Conservation (phyloP, 805 yeast genomes). For the Kuraishia floccosa region DNA sequence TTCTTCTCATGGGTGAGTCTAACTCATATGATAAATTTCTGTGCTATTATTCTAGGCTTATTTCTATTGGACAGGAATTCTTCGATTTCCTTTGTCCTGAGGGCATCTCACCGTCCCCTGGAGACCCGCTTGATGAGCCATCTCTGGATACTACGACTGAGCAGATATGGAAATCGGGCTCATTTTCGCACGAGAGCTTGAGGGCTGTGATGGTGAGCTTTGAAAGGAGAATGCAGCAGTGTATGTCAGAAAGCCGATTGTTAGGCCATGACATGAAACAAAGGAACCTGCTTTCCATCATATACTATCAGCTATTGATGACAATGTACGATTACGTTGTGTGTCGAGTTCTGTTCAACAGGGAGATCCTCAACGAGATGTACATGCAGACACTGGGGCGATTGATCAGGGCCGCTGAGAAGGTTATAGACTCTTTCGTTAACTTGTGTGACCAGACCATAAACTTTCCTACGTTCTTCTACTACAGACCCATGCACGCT, state of each 20-base stretch:
- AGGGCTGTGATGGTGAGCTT: constrained; percentile 23
- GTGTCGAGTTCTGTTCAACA: constrained; percentile 22
- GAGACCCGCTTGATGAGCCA: neutral
- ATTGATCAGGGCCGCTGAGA: constrained; percentile 32
- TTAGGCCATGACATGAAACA: constrained; percentile 21
- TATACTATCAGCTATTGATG: constrained; percentile 39
- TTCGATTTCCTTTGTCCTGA: constrained; percentile 25
- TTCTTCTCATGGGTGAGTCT: constrained; percentile 23
- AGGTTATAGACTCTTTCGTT: constrained; percentile 32
- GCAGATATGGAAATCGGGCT: constrained; percentile 4
- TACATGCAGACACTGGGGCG: constrained; percentile 26
- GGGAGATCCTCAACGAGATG: constrained; percentile 18
- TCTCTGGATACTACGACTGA: neutral
- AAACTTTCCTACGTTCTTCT: constrained; percentile 37
- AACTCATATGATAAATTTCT: constrained; percentile 26
- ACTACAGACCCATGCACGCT: constrained; percentile 43
- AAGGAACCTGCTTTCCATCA: constrained; percentile 26
- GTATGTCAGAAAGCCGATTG: constrained; percentile 28
- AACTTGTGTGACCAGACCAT: constrained; percentile 24
- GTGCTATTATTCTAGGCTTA: constrained; percentile 30
- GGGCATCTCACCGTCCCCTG: constrained; percentile 3
- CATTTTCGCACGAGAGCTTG: constrained; percentile 12
- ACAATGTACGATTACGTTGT: constrained; percentile 40
- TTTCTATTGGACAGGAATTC: constrained; percentile 39
- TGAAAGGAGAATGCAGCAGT: constrained; percentile 26